These are phyloP conservation scores for Boletus vinaceobasis DNA, from an alignment of 768 basidiomycete species.

Conservation along the genomic window DNA sequence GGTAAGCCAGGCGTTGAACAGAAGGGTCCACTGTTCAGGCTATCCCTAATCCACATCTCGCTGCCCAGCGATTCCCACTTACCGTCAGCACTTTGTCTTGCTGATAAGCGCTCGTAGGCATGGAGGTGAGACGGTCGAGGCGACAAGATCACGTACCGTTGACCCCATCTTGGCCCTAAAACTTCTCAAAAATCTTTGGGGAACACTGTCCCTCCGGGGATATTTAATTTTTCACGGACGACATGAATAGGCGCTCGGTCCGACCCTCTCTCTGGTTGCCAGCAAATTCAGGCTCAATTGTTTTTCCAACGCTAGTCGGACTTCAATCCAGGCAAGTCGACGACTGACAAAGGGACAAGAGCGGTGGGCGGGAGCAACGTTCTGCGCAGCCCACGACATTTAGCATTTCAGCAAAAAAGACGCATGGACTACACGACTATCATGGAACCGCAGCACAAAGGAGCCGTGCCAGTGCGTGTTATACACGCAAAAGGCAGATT, in stretches of 20 bases:
- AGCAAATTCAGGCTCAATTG: not conserved
- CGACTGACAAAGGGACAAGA: not conserved
- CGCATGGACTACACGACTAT: conserved; percentile 57
- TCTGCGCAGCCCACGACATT: conserved; percentile 8
- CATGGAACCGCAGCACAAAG: conserved; percentile 64
- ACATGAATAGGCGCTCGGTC: not conserved
- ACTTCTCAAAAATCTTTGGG: not conserved
- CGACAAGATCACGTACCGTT: conserved; percentile 5
- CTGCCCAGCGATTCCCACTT: conserved; percentile 1
- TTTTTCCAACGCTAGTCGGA: not conserved
- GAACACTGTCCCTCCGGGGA: conserved; percentile 3
- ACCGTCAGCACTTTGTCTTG: not conserved
- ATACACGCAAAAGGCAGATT: conserved; percentile 61
- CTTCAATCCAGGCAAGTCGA: not conserved
- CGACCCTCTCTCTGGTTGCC: not conserved
- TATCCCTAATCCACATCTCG: not conserved
- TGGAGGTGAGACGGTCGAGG: not conserved
- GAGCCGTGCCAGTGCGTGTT: conserved; percentile 71
- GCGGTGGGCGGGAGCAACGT: conserved; percentile 3
- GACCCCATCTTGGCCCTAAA: not conserved
- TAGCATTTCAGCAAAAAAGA: not conserved
- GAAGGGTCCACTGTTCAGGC: not conserved
- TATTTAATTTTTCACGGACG: not conserved
- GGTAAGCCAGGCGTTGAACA: not conserved
- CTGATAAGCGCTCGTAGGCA: not conserved